Evolutionary conservation across 2,329 filamentous ascomycete genomes (phyloP), one percentile per base, ranked within the genome.

Genomic region (Bipolaris zeicola): DNA sequence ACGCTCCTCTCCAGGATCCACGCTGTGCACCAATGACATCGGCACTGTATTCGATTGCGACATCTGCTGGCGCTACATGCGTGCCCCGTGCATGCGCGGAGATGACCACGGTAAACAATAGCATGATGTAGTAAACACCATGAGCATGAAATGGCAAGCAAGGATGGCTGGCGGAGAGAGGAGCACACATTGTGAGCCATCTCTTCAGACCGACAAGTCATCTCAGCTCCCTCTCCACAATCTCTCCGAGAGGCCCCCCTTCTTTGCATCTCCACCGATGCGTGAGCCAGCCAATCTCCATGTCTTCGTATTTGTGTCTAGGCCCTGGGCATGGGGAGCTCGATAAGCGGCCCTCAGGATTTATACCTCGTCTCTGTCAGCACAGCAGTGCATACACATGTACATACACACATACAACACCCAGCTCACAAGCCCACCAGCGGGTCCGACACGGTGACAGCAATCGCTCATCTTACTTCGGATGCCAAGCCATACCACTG

Each of bases 231-330:
- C 18, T 44, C 39, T 7, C 26, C 20, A 16, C 24, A 44, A 45
- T 39, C 11, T 20, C 14, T n/a, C 39, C 45, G 22, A 26, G 14
- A 24, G 18, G 20, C 45, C 31, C 45, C 45, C 31, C 20, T 26
- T 48, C 45, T 38, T 22, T 48, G 20, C 45, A 26, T 48, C 42
- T 6, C 43, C 24, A 47, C 24, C 20, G 20, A 3, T 13, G 43
- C 16, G n/a, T 58, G 51, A 65, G 49, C 58, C 55, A 10, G 50
- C 53, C 60, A 60, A 60, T 46, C 47, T 58, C 65, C 62, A 65
- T 8, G 64, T 64, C 13, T 44, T 61, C 26, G 42, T 57, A 44
- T 50, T 58, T 6, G 55, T 58, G 36, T 68, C 61, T 5, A 68
- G 28, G 38, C 39, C 38, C 33, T 62, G 64, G 24, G 65, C 58